Evolutionary conservation across 2,329 filamentous ascomycete genomes (phyloP).

Genomic region (Ophiocordyceps sinensis): DNA sequence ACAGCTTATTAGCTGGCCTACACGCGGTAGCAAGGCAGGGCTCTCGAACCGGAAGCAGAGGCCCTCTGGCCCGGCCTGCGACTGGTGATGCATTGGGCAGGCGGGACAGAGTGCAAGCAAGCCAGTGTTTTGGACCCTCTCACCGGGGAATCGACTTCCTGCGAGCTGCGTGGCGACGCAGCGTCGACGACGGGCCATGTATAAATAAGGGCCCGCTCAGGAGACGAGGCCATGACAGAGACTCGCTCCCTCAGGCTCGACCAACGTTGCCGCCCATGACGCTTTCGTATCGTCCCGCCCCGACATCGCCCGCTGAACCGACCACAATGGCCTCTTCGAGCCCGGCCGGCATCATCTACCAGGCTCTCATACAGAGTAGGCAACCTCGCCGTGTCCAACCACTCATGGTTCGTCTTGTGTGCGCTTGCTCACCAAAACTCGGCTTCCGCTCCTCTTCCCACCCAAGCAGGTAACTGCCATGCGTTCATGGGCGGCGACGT

Average conservation of each 20-base stretch:
- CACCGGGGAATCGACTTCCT: too few species aligned
- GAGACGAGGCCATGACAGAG: neutral
- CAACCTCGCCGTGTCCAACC: neutral
- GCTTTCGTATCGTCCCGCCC: neutral
- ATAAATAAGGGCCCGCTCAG: too few species aligned
- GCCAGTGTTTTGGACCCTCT: too few species aligned
- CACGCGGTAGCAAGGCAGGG: too few species aligned
- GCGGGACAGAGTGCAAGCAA: too few species aligned
- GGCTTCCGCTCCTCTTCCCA: neutral
- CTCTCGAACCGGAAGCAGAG: too few species aligned
- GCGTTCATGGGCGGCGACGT: conserved; percentile 10
- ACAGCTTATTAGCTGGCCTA: too few species aligned
- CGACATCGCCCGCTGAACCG: neutral
- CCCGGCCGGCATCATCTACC: conserved; percentile 2
- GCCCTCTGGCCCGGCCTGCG: too few species aligned
- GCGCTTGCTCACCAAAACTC: neutral
- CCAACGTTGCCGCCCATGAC: neutral
- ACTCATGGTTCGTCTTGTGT: neutral
- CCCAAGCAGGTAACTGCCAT: conserved; percentile 12
- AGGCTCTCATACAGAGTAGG: conserved; percentile 4
- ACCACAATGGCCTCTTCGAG: neutral
- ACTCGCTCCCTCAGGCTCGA: neutral
- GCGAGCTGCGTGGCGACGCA: too few species aligned
- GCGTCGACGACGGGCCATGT: too few species aligned
- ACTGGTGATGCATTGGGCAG: too few species aligned